Evolutionary conservation across 164 flowering plant species (phyloP).

Genomic region (Vitis rupestris): DNA sequence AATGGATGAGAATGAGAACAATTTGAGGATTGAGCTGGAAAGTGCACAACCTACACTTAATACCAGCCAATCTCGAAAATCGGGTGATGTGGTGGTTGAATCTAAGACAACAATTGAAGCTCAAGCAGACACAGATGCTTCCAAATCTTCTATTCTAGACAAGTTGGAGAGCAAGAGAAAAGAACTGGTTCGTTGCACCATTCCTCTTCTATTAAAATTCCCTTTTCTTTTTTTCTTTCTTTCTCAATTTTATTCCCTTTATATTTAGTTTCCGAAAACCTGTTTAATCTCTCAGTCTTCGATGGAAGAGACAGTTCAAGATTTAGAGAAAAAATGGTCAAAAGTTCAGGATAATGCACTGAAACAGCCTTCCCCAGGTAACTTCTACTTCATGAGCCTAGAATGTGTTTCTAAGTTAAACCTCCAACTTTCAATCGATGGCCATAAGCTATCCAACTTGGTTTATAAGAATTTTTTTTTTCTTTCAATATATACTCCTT

Average conservation of each 20-base stretch:
- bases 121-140: conserved; percentile 36
- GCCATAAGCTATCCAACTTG: not conserved
- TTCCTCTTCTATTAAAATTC: not conserved
- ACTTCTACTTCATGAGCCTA: not conserved
- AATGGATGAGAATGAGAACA: conserved; percentile 50
- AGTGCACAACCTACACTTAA: conserved; percentile 29
- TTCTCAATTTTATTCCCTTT: not conserved
- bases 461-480: too few species aligned
- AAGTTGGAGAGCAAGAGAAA: conserved; percentile 67
- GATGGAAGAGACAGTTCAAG: conserved; percentile 61
- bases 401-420: not conserved
- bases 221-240: not conserved
- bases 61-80: conserved; percentile 18
- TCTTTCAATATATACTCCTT: too few species aligned
- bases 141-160: conserved; percentile 32
- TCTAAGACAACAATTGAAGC: conserved; percentile 23
- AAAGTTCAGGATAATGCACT: conserved; percentile 63
- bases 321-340: conserved; percentile 72
- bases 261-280: conserved; percentile 2
- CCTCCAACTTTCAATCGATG: not conserved
- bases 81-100: conserved; percentile 21
- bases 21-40: conserved; percentile 54
- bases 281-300: conserved; percentile 41
- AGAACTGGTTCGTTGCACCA: conserved; percentile 54
- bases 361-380: conserved; percentile 89